Base-by-base conservation (phyloP, 225 moss, liverwort and hornwort species). In the Lunularia cruciata region DNA sequence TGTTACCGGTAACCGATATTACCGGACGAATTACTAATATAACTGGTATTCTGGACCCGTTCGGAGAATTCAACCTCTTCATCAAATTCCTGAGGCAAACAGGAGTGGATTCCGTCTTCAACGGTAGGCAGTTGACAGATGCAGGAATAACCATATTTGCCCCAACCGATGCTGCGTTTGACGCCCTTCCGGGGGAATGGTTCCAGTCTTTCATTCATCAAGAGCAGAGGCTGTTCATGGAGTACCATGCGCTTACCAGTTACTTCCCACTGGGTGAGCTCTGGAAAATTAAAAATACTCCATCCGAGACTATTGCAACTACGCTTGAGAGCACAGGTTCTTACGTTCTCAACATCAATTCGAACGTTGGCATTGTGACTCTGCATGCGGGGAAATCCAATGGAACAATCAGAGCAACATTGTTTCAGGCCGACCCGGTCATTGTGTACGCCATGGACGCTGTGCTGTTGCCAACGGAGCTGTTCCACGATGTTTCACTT, bases 371-470 rank as follows among this genome's bases (percentile, higher is more conserved):
- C 11, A 30, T 27, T 0, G 69, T 57, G 15, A 39, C 10, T 0
- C 6, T 69, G 15, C 26, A 13, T 3, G 57, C 39, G 15, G 56
- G 57, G 20, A 30, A 12, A 16, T 49, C 51, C 6, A 42, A 28
- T 26, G 69, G 40, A 6, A 57, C 19, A 0, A 40, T 69, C 43
- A 69, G 28, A 8, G 15, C 55, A 0, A 55, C 43, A 18, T 31
- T 69, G 56, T 69, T 35, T n/a, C 31, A 57, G 2, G 56, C 69
- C 5, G 20, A 42, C 13, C 55, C 56, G 0, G 40, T 69, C 10
- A 20, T 55, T 30, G 22, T 69, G 39, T 43, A 56, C 56, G 55
- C 69, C 56, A 69, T 69, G 40, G 57, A 69, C 42, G 26, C 55
- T 0, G 56, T 69, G 26, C 69, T 69, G 2, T 18, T 69, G 40